Evolutionary conservation across 2,329 filamentous ascomycete genomes (phyloP), one percentile per base, ranked within the genome.

Genomic region (Beauveria rudraprayagi): DNA sequence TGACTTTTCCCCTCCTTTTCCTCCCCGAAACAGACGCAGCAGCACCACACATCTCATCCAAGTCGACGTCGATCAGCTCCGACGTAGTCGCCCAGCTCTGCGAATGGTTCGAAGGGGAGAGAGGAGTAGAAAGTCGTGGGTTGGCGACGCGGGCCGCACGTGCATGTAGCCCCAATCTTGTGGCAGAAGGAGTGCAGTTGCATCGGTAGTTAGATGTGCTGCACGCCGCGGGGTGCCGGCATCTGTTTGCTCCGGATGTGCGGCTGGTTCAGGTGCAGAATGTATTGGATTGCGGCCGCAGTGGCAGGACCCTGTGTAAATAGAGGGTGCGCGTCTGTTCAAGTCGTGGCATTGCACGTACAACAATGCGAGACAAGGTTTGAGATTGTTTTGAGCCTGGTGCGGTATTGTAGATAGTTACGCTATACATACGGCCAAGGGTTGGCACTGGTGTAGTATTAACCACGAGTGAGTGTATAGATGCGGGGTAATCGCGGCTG

Each of bases 181-280:
- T 61, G 58, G 44, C 58, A 61, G 37, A 50, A 22, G 22, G 9
- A 5, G 51, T 61, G 50, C 58, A 56, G 43, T 61, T 61, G 51
- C 58, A 61, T n/a, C 58, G 37, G 41, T 61, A 22, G 22, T 22
- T 22, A 61, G 17, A 61, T 30, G 51, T 37, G 58, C 51, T 61
- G 58, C 24, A 26, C 51, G 48, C 56, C 34, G 17, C 37, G 37
- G 3, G 57, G 40, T 22, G 50, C 24, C n/a, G 57, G 57, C 9
- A 41, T 34, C 30, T 24, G 37, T 5, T 44, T 22, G 34, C 30
- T 54, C 17, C 50, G 46, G 5, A 28, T 11, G 30, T 54, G 50
- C n/a, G 51, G 50, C 11, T 26, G 26, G 19, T 16, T 40, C n/a
- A 56, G 43, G 28, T 43, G n/a, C 22, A 61, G 9, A 1, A 55